phyloP scores from a whole-genome alignment of 371 early-diverging fungal species.

The Mortierella sp. region DNA sequence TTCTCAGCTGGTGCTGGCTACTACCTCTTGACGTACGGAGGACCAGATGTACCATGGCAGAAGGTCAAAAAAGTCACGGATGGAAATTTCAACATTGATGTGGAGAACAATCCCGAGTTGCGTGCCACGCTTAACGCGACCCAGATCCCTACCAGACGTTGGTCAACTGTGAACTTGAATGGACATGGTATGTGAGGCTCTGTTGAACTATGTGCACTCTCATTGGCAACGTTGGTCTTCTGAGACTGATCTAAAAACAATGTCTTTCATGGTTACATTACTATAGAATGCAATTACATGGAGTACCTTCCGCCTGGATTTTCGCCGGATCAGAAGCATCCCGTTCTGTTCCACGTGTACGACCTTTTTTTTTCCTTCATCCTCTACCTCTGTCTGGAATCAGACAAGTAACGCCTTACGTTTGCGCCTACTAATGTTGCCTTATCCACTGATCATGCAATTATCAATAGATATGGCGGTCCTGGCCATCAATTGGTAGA shows the following conservation, averaged over 20 bases:
- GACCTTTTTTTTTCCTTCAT: background rate
- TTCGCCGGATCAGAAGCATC: constrained; percentile 76
- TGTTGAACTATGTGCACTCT: background rate
- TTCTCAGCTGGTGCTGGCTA: constrained; percentile 83
- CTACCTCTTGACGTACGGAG: constrained; percentile 81
- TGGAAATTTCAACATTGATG: constrained; percentile 57
- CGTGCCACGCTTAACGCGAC: constrained; percentile 56
- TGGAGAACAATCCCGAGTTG: constrained; percentile 68
- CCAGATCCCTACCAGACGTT: constrained; percentile 69
- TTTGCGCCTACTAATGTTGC: no score
- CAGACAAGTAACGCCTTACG: no score
- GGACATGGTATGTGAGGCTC: constrained; percentile 11
- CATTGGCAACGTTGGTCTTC: background rate
- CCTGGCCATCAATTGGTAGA: constrained; percentile 90
- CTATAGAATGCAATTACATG: constrained; percentile 84
- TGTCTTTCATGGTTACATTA: background rate
- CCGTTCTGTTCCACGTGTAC: constrained; percentile 84
- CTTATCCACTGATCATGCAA: no score
- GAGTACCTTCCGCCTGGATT: constrained; percentile 88
- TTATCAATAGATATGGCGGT: constrained; percentile 78
- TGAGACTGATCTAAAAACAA: background rate
- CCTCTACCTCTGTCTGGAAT: no score
- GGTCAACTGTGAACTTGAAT: constrained; percentile 53
- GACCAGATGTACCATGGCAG: constrained; percentile 91
- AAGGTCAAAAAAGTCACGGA: constrained; percentile 69